Base-by-base conservation (phyloP, 2,329 filamentous ascomycete species). In the Fusarium miscanthi region DNA sequence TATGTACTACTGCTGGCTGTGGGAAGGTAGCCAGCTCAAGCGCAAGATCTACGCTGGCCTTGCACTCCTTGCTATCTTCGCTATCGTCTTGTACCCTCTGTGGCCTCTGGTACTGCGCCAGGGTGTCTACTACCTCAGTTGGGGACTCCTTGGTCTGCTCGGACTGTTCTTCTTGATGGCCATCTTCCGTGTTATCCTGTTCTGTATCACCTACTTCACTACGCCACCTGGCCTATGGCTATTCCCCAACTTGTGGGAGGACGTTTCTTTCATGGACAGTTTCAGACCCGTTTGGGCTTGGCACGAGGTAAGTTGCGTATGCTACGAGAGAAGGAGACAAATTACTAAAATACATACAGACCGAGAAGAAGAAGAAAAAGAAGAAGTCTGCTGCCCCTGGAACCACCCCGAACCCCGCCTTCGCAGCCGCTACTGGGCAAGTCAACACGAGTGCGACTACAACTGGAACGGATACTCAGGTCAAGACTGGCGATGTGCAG, bases 141-240 rank as follows among this genome's bases (percentile, higher is more conserved):
- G 97, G 90, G 95, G 92, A 66, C 93, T 97, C 88, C 87, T 99
- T 73, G 92, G 94, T 46, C 86, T 98, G 35, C 89, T 99, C 49
- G 96, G 93, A 62, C 85, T 97, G 54, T 99, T 99, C 90, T 98
- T 99, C 83, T 90, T 91, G 79, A 98, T 99, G 96, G 93, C 95
- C 10, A 97, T 99, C 79, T 94, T 99, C 89, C 91, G 96, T 67
- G 88, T 98, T 63, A 97, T 99, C 69, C 87, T 99, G 33, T 99
- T 99, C 86, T 92, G 94, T 80, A 84, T 97, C 80, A 98, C 96
- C 27, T 94, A 97, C 83, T 97, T 98, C 79, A 87, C 88, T 21
- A 87, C 90, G 2, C 86, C 95, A 7, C 96, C 96, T 6, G 96
- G 96, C 77, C 87, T 99, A n/a, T 99, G 96, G 96, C 87, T 99